Base-by-base conservation (phyloP, 2,329 filamentous ascomycete species). In the Pseudogymnoascus sp. region DNA sequence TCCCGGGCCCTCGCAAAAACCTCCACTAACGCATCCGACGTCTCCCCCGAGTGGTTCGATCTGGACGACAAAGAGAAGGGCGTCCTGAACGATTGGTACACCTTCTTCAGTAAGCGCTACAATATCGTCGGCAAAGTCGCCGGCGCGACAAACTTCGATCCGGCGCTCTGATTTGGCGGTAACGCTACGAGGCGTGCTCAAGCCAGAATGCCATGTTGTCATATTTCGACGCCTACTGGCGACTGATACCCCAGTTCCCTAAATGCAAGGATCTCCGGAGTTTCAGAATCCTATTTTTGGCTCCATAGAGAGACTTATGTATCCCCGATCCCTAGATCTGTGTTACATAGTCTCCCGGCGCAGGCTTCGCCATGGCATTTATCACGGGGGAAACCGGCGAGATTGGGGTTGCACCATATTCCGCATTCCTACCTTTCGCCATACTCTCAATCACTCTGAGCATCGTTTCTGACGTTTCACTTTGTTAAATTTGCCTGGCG, bases 21-120 rank as follows among this genome's bases (percentile, higher is more conserved):
- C 1, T 96, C 91, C 6, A 85, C 92, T 58, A 95, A 96, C 73
- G 75, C 82, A 4, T 90, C 94, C 69, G 92, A 97, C 67, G 93
- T 90, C 66, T 78, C 78, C 33, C 78, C 94, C 2, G 88, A 97
- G 58, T 97, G 90, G 89, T 80, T 87, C 62, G 89, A 91, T 69
- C 78, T 99, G 59, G 79, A 81, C 12, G 91, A 96, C 20, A 91
- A 94, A 75, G 87, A 97, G 73, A 90, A 94, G 78, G 84, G 83
- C 25, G 87, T 89, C 2, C 77, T 99, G 64, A 82, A 93, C 60
- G 94, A 99, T 74, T 99, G 94, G 94, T 85, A 88, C 65, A 96
- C 89, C 1, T 99, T 96, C 76, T 99, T 99, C 76, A 90, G 88
- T 67, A 99, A 97, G 79, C 82, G 94, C 62, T 99, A 99, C 77